Conservation (phyloP, 805 yeast genomes). For the Saccharomycopsis vini region DNA sequence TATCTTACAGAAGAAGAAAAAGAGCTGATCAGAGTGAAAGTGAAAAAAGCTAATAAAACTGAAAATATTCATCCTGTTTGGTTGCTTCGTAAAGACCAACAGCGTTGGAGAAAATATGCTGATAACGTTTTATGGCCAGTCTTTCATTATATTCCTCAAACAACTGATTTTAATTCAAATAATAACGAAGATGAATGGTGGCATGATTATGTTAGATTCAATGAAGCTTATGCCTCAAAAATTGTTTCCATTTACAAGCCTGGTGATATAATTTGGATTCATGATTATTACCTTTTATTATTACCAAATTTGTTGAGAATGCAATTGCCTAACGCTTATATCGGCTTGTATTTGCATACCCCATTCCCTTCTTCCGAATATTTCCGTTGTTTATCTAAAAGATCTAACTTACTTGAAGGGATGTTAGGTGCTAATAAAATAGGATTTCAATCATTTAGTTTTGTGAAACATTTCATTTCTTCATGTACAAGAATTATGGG, state of each 20-base stretch:
- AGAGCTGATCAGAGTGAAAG: constrained; percentile 35
- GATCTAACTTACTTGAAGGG: constrained; percentile 79
- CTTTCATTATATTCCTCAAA: constrained; percentile 83
- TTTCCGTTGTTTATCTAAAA: constrained; percentile 78
- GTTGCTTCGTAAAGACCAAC: constrained; percentile 71
- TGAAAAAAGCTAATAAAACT: constrained; percentile 38
- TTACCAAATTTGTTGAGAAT: constrained; percentile 77
- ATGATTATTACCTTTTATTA: constrained; percentile 76
- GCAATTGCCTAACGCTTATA: constrained; percentile 62
- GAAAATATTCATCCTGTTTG: constrained; percentile 76
- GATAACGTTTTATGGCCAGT: constrained; percentile 91
- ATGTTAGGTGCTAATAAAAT: constrained; percentile 83
- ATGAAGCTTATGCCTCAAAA: constrained; percentile 81
- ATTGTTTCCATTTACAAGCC: constrained; percentile 65
- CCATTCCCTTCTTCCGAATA: constrained; percentile 97
- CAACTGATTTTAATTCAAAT: constrained; percentile 32
- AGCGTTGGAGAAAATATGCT: constrained; percentile 82
- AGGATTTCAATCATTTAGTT: constrained; percentile 79
- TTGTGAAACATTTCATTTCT: constrained; percentile 83
- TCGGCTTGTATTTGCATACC: constrained; percentile 75
- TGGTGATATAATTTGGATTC: constrained; percentile 90
- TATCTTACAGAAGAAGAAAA: constrained; percentile 52
- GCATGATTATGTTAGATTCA: constrained; percentile 81
- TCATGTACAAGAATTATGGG: constrained; percentile 86
- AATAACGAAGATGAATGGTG: constrained; percentile 63